Conservation (phyloP, 257 asterid species). For the Ilex asprella region DNA sequence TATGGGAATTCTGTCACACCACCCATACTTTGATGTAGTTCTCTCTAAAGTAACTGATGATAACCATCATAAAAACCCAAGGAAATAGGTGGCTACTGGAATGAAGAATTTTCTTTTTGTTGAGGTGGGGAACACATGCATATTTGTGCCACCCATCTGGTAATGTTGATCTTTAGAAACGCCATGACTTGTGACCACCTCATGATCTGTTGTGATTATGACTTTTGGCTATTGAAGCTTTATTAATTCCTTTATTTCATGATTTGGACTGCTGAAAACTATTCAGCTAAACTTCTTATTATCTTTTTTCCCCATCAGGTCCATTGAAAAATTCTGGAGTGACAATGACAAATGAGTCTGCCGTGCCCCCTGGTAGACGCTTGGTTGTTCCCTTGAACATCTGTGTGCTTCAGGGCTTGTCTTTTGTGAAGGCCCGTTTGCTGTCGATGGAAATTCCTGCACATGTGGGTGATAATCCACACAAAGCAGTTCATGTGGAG, state of each 20-base stretch:
- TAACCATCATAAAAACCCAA: too few relatives aligned
- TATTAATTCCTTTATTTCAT: background rate
- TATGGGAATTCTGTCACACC: too few relatives aligned
- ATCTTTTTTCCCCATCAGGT: conserved; percentile 37
- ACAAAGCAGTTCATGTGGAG: conserved; percentile 32
- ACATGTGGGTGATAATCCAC: conserved; percentile 59
- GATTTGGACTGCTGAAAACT: background rate
- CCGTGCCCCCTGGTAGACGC: conserved; percentile 89
- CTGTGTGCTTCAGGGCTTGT: conserved; percentile 78
- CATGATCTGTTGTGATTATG: background rate
- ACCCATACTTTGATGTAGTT: too few relatives aligned
- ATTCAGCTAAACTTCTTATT: background rate
- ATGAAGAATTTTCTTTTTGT: background rate
- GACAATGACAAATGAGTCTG: conserved; percentile 28
- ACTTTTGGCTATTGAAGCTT: background rate
- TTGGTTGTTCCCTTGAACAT: conserved; percentile 76
- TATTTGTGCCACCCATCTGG: background rate
- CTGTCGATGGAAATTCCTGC: conserved; percentile 99
- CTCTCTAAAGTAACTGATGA: too few relatives aligned
- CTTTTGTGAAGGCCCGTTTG: conserved; percentile 89
- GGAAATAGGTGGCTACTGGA: background rate
- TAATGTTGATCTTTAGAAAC: background rate
- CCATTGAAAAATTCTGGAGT: conserved; percentile 42
- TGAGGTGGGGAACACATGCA: background rate
- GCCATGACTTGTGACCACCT: background rate